phyloP scores from a whole-genome alignment of 2,329 filamentous ascomycete genomes.

The Venturia effusa region DNA sequence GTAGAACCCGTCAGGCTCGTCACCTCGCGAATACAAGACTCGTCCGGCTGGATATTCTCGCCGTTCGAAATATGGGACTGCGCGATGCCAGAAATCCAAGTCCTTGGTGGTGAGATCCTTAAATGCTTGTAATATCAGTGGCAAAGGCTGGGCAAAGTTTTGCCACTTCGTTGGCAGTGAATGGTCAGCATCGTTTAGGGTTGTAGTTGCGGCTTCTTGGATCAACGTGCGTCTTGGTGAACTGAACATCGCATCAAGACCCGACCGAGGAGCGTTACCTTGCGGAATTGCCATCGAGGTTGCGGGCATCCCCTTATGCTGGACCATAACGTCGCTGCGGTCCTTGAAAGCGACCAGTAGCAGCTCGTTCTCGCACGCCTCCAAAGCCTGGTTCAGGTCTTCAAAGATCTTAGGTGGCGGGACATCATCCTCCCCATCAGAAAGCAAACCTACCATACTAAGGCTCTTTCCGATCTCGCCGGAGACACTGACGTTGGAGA shows the following conservation, averaged over 20 bases:
- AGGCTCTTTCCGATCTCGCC: constrained; percentile 68
- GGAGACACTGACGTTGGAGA: constrained; percentile 71
- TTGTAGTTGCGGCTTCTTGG: constrained; percentile 64
- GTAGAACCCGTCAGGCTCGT: constrained; percentile 75
- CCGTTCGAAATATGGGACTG: constrained; percentile 62
- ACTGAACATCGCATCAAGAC: constrained; percentile 29
- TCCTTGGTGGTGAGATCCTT: constrained; percentile 74
- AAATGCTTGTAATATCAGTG: constrained; percentile 91
- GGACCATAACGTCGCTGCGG: constrained; percentile 50
- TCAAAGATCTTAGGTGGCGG: constrained; percentile 57
- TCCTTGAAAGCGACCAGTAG: constrained; percentile 64
- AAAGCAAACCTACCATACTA: constrained; percentile 71
- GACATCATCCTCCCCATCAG: constrained; percentile 51
- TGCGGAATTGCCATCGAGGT: constrained; percentile 9
- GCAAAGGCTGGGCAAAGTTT: constrained; percentile 79
- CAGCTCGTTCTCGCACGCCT: constrained; percentile 90
- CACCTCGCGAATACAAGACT: constrained; percentile 65
- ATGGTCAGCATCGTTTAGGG: constrained; percentile 55
- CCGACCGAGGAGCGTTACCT: not conserved
- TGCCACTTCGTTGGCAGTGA: constrained; percentile 58
- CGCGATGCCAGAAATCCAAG: constrained; percentile 91
- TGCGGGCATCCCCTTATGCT: constrained; percentile 21
- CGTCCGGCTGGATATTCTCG: constrained; percentile 58
- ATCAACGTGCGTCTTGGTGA: constrained; percentile 75
- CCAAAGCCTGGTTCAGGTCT: constrained; percentile 83